Evolutionary conservation across 441 rosid genomes (phyloP).

Genomic region (Mallotus repandus): DNA sequence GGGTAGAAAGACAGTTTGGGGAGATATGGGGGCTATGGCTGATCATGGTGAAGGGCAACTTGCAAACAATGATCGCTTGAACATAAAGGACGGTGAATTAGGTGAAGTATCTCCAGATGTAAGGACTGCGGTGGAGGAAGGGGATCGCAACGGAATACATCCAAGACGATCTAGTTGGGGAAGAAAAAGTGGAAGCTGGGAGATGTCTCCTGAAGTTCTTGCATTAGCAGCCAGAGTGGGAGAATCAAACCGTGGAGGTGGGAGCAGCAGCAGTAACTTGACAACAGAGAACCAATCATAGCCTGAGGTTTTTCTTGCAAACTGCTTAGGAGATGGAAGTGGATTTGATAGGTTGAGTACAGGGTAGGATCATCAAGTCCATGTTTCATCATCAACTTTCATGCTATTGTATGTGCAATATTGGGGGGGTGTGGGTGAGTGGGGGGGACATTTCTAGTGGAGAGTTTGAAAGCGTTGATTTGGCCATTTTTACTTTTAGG

Average conservation of each 20-base stretch:
- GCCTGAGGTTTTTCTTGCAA: conserved; percentile 15
- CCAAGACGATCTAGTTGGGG: conserved; percentile 96
- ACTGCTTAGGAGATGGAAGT: conserved; percentile 11
- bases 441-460: neutral
- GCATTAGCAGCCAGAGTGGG: conserved; percentile 88
- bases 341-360: conserved; percentile 27
- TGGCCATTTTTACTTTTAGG: conserved; percentile 40
- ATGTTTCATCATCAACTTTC: conserved; percentile 13
- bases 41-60: conserved; percentile 61
- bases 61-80: conserved; percentile 50
- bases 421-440: neutral
- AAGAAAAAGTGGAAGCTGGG: conserved; percentile 98
- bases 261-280: conserved; percentile 58
- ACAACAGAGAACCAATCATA: conserved; percentile 47
- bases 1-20: conserved; percentile 86
- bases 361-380: conserved; percentile 14
- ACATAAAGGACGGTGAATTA: conserved; percentile 71
- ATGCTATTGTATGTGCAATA: conserved; percentile 17
- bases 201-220: conserved; percentile 88
- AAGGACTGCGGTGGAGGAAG: conserved; percentile 67
- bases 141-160: conserved; percentile 59
- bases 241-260: conserved; percentile 61
- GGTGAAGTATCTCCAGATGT: conserved; percentile 68
- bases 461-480: conserved; percentile 35
- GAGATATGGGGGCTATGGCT: conserved; percentile 59